These are phyloP conservation scores for Musa troglodytarum DNA, from an alignment of 176 grass and related monocot genomes.

Conservation along the genomic window DNA sequence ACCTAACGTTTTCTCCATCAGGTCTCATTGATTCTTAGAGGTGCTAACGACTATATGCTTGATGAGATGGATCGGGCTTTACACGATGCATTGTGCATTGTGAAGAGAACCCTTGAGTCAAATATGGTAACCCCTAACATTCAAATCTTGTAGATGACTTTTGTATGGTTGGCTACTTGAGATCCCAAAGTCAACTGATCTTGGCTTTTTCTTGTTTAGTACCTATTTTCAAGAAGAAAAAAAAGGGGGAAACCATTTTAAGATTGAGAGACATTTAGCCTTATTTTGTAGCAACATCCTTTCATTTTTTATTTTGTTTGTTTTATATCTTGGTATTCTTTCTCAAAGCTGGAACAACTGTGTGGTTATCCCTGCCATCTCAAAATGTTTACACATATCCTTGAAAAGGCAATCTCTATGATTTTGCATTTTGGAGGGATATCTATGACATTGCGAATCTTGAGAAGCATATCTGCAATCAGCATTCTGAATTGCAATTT, in stretches of 20 bases:
- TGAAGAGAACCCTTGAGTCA: conserved; percentile 86
- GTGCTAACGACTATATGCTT: conserved; percentile 84
- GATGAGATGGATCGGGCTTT: conserved; percentile 86
- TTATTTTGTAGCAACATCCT: too few relatives aligned
- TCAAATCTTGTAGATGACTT: background rate
- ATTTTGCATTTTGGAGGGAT: too few relatives aligned
- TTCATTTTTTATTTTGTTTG: too few relatives aligned
- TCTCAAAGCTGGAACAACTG: too few relatives aligned
- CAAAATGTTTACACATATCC: too few relatives aligned
- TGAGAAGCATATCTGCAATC: too few relatives aligned
- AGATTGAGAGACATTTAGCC: too few relatives aligned
- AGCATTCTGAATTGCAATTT: too few relatives aligned
- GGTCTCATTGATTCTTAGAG: conserved; percentile 91
- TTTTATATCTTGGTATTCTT: too few relatives aligned
- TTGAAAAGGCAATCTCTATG: too few relatives aligned
- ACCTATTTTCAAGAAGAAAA: background rate
- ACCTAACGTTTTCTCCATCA: conserved; percentile 17
- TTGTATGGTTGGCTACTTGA: background rate
- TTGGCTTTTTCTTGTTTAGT: background rate
- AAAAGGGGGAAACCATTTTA: background rate
- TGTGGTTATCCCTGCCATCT: too few relatives aligned
- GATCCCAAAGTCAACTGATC: background rate
- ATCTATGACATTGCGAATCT: too few relatives aligned
- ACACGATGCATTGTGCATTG: conserved; percentile 78
- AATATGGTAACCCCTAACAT: conserved; percentile 42